Base-by-base conservation (phyloP, 176 grass and related monocot species). In the Oryza nivara region DNA sequence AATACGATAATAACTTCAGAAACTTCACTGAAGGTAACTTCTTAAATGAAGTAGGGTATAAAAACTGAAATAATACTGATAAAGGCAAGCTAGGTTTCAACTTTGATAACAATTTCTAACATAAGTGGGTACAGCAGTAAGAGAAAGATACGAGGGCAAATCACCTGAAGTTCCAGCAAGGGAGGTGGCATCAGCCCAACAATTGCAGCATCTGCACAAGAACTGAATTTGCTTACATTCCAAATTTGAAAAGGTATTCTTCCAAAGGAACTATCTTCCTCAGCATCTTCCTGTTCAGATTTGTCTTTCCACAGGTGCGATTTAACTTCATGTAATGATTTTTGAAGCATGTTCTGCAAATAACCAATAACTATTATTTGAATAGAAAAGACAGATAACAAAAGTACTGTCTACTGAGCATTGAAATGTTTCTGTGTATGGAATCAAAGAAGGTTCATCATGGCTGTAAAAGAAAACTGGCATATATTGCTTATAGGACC, bases 101-200 rank as follows among this genome's bases (percentile, higher is more conserved):
- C 80, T 88, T 65, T 66, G 8, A 60, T 75, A 75, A 52, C 14
- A 85, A 3, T 75, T 51, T 34, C 30, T 28, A 20, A 73, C 66
- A 88, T 82, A 12, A 78, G 68, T 36, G 35, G 40, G 34, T 63
- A 84, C 12, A 23, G n/a, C 7, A 78, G 51, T 40, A 73, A 43
- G 74, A 78, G 70, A 61, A 82, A 36, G 4, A 41, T 74, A 36
- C 19, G 35, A 8, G 25, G 32, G 30, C 26, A 79, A 84, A 58
- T 85, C 86, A 95, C 96, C 92, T 98, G 96, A 70, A 95, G 75
- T 79, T 98, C 96, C 82, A 98, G 78, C 5, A 95, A 86, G 15
- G 92, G 96, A 64, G 96, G 96, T 58, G 96, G 96, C 87, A 98
- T 98, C 70, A 95, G 82, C 22, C 96, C 92, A 74, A 92, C 88